Percentiles rank a stretch among this genome's conserved stretches.
Conservation (phyloP, 1,284 basidiomycete genomes). For the Ganoderma leucocontextum region DNA sequence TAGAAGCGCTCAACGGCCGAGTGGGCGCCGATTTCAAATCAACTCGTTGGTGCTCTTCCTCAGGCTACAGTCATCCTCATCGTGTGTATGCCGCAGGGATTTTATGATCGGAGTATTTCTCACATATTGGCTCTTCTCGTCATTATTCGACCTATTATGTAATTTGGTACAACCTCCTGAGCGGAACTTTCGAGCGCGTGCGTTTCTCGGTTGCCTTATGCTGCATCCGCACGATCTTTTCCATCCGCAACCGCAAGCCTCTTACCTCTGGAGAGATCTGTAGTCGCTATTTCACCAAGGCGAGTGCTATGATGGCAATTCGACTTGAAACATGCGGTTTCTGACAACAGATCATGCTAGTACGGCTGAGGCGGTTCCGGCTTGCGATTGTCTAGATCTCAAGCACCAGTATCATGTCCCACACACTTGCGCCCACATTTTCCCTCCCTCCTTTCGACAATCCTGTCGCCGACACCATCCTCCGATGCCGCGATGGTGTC, state of each 20-base stretch:
- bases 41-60: too few relatives aligned
- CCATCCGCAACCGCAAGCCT: background rate
- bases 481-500: constrained; percentile 17
- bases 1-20: too few relatives aligned
- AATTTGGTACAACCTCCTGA: too few relatives aligned
- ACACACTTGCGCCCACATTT: background rate
- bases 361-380: background rate
- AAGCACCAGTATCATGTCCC: background rate
- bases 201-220: too few relatives aligned
- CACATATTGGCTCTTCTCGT: too few relatives aligned
- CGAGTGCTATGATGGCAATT: background rate
- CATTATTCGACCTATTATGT: too few relatives aligned
- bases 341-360: background rate
- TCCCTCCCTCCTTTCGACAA: constrained; percentile 6
- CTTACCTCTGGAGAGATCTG: background rate
- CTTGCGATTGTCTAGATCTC: too few relatives aligned
- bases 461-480: constrained; percentile 5
- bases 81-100: too few relatives aligned
- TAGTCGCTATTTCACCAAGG: background rate
- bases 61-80: too few relatives aligned
- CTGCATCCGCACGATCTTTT: background rate
- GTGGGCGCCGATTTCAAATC: too few relatives aligned
- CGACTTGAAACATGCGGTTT: background rate
- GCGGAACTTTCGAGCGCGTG: too few relatives aligned
- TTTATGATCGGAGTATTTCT: too few relatives aligned